Base-by-base conservation (phyloP, 169 alveolate genomes). In the Babesia ovata region DNA sequence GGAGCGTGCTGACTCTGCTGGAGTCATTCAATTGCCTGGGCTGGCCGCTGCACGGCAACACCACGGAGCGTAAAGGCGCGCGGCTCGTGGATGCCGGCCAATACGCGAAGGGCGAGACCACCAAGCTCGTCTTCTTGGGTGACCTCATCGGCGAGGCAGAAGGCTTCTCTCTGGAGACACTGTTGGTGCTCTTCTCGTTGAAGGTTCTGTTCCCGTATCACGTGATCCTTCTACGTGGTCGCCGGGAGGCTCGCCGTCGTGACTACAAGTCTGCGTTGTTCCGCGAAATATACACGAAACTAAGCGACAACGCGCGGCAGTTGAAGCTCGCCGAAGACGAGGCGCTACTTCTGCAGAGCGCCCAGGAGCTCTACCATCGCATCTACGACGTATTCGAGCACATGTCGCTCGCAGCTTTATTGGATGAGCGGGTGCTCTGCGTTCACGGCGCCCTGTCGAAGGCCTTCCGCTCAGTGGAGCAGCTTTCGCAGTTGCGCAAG, bases 341-440 rank as follows among this genome's bases (percentile, higher is more conserved):
- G 24, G 75, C 86, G 22, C 63, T 83, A 29, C 19, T 83, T 33
- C 53, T 73, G 33, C 90, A 83, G 59, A 59, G 95, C 59, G 95
- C 98, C 1, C 97, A 95, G 50, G 96, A 97, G 24, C 91, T 96
- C 46, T 96, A 95, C 89, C 92, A 95, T 42, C 88, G 97, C 78
- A 93, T 97, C 10, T 95, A 94, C 82, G 95, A 95, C 50, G 94
- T 94, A 22, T 95, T 97, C 81, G 99, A 97, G 66, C 92, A 93
- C 88, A 84, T 97, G 45, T 97, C 99, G 17, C 86, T 96, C 16
- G 97, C 97, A n/a, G 98, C 98, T 0, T 77, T 92, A n/a, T 86
- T 97, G 48, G 98, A 95, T 60, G 96, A 95, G 57, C 86, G 88
- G 70, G 93, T 96, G 24, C 87, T 96, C 12, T 96, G 99, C 74